Evolutionary conservation across 148 eudicot genomes (phyloP), one percentile per base, ranked within the genome.

Genomic region (Fagopyrum esculentum): DNA sequence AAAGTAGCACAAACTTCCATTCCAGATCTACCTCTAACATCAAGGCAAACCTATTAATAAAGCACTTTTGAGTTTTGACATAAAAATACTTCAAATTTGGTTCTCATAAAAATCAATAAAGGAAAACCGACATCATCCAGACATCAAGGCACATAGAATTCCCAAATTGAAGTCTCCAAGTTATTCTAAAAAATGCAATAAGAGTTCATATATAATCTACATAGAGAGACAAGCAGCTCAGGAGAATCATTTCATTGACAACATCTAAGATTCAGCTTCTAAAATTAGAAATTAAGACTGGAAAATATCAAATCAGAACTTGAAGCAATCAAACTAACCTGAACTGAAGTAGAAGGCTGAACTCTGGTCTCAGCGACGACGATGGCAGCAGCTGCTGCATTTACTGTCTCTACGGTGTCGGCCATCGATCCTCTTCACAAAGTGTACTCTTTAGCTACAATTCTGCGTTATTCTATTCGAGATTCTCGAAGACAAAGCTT

Each of bases 371-470:
- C 91, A 16, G 93, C 96, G 30, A 85, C 73, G 61, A 87, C 86
- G 63, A 91, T 91, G 56, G 97, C 93, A 11, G 89, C 87, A 22
- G 97, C 97, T 15, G 93, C 93, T 4, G 97, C 93, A 68, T 87
- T 91, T 2, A 91, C 90, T 15, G 93, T 91, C 15, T 87, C 88
- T n/a, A 87, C 87, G 73, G 86, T 89, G 79, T 75, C 84, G 74
- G 83, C 71, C 26, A 80, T 73, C 40, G 40, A 35, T 35, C 43
- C 79, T 80, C 73, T 69, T 72, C 85, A 69, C 69, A 45, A 45
- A 16, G 16, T 47, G 6, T n/a, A 16, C 74, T 19, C 55, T 46
- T 69, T 69, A 9, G 43, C 73, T 69, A 17, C 29, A 69, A 44
- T 13, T 44, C 73, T 44, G 13, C 22, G 73, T n/a, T 69, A 22